Evolutionary conservation across 2,329 filamentous ascomycete genomes (phyloP).

Genomic region (Botryotinia globosa): DNA sequence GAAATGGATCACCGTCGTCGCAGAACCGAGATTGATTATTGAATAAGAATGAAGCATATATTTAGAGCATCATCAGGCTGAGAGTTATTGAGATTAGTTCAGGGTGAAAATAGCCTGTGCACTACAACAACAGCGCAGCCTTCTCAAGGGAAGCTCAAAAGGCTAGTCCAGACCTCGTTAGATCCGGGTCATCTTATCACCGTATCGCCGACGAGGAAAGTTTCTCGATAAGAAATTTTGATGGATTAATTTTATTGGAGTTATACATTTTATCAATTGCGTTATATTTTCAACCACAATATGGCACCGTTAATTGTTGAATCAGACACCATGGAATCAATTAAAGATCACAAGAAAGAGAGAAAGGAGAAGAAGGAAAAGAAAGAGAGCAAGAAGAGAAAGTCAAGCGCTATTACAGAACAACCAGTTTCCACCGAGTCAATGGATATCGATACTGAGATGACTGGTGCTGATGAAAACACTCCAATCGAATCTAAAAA

Average conservation of each 20-base stretch:
- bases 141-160: neutral
- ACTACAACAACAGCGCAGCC: neutral
- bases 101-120: conserved; percentile 15
- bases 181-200: conserved; percentile 17
- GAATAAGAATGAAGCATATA: conserved; percentile 1
- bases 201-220: conserved; percentile 7
- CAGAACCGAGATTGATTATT: conserved; percentile 8
- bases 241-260: neutral
- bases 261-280: neutral
- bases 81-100: neutral
- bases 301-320: conserved; percentile 16
- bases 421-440: neutral
- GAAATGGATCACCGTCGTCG: conserved; percentile 1
- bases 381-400: conserved; percentile 27
- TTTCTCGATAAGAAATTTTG: conserved; percentile 24
- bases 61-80: conserved; percentile 16
- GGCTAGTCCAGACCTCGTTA: conserved; percentile 11
- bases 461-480: neutral
- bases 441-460: conserved; percentile 15
- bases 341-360: conserved; percentile 4
- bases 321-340: neutral
- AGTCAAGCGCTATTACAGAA: conserved; percentile 22
- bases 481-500: conserved; percentile 17
- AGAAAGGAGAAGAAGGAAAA: conserved; percentile 9
- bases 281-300: conserved; percentile 4